Evolutionary conservation across 352 stramenopile genomes (phyloP).

Genomic region (Pythium sp.): DNA sequence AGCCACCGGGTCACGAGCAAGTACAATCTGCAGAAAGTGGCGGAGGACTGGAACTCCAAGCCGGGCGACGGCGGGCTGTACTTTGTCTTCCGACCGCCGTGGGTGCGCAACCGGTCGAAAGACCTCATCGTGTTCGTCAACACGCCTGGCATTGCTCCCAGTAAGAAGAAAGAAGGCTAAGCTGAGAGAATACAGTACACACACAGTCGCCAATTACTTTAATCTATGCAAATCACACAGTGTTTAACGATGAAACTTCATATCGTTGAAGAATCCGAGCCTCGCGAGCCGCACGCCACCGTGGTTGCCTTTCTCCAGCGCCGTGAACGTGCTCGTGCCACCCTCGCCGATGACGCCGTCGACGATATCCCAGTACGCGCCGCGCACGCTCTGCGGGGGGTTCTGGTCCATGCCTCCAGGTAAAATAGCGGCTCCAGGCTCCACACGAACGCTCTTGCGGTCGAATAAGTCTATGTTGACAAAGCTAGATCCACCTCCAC

Average conservation of each 20-base stretch:
- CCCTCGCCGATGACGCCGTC: constrained; percentile 59
- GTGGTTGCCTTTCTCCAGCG: constrained; percentile 46
- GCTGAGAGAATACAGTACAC: not conserved
- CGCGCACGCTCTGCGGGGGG: constrained; percentile 44
- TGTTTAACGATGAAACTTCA: constrained; percentile 52
- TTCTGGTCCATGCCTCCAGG: constrained; percentile 54
- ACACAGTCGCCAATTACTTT: not conserved
- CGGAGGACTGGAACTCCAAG: constrained; percentile 79
- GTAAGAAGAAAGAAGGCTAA: constrained; percentile 1
- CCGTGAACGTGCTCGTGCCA: constrained; percentile 30
- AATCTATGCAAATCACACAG: not conserved
- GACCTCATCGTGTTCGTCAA: constrained; percentile 46
- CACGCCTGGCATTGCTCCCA: not conserved
- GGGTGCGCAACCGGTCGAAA: constrained; percentile 61
- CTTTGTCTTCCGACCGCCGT: constrained; percentile 58
- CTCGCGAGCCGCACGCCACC: constrained; percentile 60
- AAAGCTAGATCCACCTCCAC: constrained; percentile 62
- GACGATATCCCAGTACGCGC: constrained; percentile 57
- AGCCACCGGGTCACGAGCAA: constrained; percentile 65
- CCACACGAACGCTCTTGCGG: constrained; percentile 41
- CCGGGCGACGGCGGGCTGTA: constrained; percentile 57
- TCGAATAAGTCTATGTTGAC: constrained; percentile 44
- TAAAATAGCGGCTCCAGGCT: constrained; percentile 26
- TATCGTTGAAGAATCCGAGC: constrained; percentile 70
- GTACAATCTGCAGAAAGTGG: constrained; percentile 73